Evolutionary conservation across 2,329 filamentous ascomycete species (phyloP).

Genomic region (Corniculantispora saksenae): DNA sequence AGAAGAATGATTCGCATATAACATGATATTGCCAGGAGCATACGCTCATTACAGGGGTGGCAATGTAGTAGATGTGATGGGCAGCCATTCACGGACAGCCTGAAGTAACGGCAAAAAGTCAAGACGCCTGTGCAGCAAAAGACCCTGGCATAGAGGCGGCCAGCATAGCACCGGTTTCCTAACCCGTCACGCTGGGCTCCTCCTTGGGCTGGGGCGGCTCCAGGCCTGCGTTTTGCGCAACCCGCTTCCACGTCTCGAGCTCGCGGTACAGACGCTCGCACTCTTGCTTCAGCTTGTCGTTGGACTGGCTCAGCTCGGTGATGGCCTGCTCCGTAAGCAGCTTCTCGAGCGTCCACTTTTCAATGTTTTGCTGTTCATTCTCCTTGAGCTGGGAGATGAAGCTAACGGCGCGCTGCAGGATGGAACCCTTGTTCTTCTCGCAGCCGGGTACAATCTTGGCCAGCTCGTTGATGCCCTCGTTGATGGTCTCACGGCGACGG

Average conservation of each 20-base stretch:
- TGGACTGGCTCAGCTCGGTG: constrained; percentile 80
- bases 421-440: constrained; percentile 98
- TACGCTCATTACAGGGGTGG: not conserved
- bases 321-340: constrained; percentile 86
- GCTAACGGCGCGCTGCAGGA: constrained; percentile 86
- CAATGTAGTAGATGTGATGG: not conserved
- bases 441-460: constrained; percentile 97
- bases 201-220: constrained; percentile 43
- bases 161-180: constrained; percentile 3
- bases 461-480: constrained; percentile 97
- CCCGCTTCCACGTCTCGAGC: constrained; percentile 75
- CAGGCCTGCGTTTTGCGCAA: constrained; percentile 62
- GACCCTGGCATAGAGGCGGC: not conserved
- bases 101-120: not conserved
- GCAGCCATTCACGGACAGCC: no score
- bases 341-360: constrained; percentile 92
- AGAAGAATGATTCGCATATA: not conserved
- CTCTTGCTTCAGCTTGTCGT: constrained; percentile 82
- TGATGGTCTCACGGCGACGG: constrained; percentile 94
- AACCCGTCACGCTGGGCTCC: constrained; percentile 29
- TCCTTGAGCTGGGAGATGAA: constrained; percentile 95
- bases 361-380: constrained; percentile 90
- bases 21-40: not conserved
- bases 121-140: not conserved
- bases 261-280: constrained; percentile 77